phyloP scores from a whole-genome alignment of 768 basidiomycete species.

The Vishniacozyma victoriae region DNA sequence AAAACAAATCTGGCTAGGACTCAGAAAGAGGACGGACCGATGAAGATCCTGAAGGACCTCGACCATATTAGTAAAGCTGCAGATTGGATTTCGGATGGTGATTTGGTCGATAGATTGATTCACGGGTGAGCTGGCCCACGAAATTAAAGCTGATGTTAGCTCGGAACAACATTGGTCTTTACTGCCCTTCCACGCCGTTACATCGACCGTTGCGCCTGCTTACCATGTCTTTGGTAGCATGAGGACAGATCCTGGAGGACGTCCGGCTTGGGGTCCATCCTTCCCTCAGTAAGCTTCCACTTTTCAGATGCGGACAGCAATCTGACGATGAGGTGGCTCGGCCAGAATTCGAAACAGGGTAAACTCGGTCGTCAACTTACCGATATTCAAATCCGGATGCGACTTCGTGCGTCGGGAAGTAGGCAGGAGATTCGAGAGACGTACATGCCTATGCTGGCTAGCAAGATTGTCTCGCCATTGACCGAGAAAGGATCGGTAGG shows the following conservation, averaged over 20 bases:
- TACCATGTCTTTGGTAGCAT: constrained; percentile 68
- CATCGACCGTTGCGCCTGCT: constrained; percentile 83
- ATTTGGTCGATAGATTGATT: constrained; percentile 85
- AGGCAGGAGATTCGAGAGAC: constrained; percentile 81
- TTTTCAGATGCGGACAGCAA: no score
- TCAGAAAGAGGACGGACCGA: constrained; percentile 56
- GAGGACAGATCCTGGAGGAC: constrained; percentile 17
- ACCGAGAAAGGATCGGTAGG: constrained; percentile 67
- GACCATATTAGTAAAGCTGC: constrained; percentile 80
- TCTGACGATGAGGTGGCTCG: constrained; percentile 68
- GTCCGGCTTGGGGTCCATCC: constrained; percentile 39
- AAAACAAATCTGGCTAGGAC: constrained; percentile 67
- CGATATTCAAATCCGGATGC: constrained; percentile 93
- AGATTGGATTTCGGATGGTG: constrained; percentile 87
- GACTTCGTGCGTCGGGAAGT: constrained; percentile 85
- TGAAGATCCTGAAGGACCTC: constrained; percentile 64
- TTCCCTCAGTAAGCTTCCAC: constrained; percentile 75
- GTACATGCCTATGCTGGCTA: constrained; percentile 83
- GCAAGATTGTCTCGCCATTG: constrained; percentile 72
- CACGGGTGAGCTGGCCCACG: constrained; percentile 60
- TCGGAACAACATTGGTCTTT: constrained; percentile 93
- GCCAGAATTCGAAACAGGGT: constrained; percentile 88
- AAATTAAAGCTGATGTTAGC: constrained; percentile 51
- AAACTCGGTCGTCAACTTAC: constrained; percentile 73
- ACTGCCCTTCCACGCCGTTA: constrained; percentile 87